A percentile compares a stretch with the other conserved stretches of the same genome.
These are phyloP conservation scores for Fusarium sp. DNA, from an alignment of 2,329 filamentous ascomycete species.

Conservation along the genomic window DNA sequence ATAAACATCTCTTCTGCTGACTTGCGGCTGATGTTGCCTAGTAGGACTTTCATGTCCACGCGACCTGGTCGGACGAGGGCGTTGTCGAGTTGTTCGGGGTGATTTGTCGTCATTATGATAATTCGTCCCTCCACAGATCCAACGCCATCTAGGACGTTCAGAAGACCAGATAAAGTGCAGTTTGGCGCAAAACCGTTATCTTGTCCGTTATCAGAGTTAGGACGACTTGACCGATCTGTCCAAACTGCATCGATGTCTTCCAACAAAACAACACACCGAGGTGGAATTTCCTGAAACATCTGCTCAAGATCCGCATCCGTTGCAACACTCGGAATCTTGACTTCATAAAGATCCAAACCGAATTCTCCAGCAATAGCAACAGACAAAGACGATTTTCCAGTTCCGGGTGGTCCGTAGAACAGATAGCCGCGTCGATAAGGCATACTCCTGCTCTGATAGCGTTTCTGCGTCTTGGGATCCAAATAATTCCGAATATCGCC, in stretches of 20 bases:
- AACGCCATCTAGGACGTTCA: constrained; percentile 78
- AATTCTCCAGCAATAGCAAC: constrained; percentile 64
- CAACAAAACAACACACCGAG: constrained; percentile 64
- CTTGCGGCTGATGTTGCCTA: constrained; percentile 60
- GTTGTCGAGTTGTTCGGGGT: constrained; percentile 70
- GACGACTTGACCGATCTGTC: constrained; percentile 46
- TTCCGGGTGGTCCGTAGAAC: constrained; percentile 72
- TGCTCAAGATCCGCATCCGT: constrained; percentile 61
- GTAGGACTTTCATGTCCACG: constrained; percentile 71
- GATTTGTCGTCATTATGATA: constrained; percentile 80
- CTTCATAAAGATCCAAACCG: constrained; percentile 61
- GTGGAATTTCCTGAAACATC: constrained; percentile 65
- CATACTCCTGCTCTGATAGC: constrained; percentile 69
- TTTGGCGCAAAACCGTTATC: constrained; percentile 39
- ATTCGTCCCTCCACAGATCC: constrained; percentile 76
- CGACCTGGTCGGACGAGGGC: constrained; percentile 74
- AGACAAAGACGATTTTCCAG: constrained; percentile 68
- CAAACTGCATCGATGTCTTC: constrained; percentile 65
- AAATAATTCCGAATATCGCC: constrained; percentile 64
- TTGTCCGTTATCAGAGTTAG: constrained; percentile 26
- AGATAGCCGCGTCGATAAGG: constrained; percentile 65
- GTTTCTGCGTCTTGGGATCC: constrained; percentile 59
- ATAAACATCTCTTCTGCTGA: constrained; percentile 60
- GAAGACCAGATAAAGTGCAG: constrained; percentile 70
- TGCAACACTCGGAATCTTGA: constrained; percentile 61